These are phyloP conservation scores for Penicillium goetzii DNA, from an alignment of 495 filamentous ascomycete genomes.

Conservation along the genomic window DNA sequence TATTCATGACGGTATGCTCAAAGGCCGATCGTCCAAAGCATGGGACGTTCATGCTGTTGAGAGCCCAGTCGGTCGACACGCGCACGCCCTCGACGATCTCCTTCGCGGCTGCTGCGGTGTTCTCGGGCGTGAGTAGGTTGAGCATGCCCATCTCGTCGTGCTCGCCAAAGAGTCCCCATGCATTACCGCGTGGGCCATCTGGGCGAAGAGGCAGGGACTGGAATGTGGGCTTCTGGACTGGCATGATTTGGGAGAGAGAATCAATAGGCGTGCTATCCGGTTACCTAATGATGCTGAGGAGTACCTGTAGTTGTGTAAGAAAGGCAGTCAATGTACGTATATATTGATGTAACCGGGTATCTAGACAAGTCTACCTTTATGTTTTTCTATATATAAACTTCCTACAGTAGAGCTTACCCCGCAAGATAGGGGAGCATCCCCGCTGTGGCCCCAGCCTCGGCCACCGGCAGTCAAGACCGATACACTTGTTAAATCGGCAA, in stretches of 20 bases:
- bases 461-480: background rate
- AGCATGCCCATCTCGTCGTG: conserved; percentile 51
- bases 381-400: background rate
- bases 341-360: background rate
- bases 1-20: conserved; percentile 41
- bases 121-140: conserved; percentile 52
- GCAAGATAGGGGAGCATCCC: background rate
- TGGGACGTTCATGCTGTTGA: conserved; percentile 36
- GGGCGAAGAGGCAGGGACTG: conserved; percentile 44
- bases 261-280: background rate
- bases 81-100: conserved; percentile 57
- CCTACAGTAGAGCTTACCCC: background rate
- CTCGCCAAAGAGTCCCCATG: conserved; percentile 54
- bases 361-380: background rate
- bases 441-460: conserved; percentile 2
- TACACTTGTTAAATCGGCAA: background rate
- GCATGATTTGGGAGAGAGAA: background rate
- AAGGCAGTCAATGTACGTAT: background rate
- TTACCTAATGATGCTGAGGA: background rate
- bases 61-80: conserved; percentile 48
- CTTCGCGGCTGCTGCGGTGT: conserved; percentile 44
- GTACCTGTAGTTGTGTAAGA: background rate
- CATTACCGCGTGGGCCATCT: conserved; percentile 47
- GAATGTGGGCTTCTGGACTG: conserved; percentile 38
- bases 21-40: conserved; percentile 36